Evolutionary conservation across 176 grass and related monocot species (phyloP), one percentile per base, ranked within the genome.

Genomic region (Oryza longistaminata): DNA sequence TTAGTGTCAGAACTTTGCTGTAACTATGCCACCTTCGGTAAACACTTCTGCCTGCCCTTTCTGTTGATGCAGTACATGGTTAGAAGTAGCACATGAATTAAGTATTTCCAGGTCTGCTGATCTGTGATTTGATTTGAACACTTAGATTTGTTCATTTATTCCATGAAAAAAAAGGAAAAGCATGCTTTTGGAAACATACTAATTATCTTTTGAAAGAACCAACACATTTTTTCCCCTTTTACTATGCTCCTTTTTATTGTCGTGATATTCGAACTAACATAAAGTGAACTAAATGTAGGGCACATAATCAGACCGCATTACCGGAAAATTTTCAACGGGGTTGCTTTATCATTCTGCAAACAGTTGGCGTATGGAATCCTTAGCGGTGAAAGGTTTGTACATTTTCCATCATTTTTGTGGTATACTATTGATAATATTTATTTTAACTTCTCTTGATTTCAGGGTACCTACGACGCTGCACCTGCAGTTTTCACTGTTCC

Each of bases 21-120:
- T 79, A 98, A 93, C 75, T 90, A 92, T 65, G 88, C 91, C 77
- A 90, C 85, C 74, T 65, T 98, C 14, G 89, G 89, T 98, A 98
- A 88, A 84, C 29, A 70, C 27, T 35, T 90, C 64, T 73, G 13
- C 50, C 48, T 76, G 64, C 14, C 70, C n/a, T 16, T 45, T 81
- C 42, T 70, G 53, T 75, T 53, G 64, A 71, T 73, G 19, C 69
- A 75, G 39, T 62, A 65, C 29, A 72, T 83, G 7, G 81, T 14
- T 67, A 10, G 46, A 43, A 31, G 25, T 55, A 74, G 69, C 22
- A 22, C 14, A 65, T 64, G 2, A 71, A 14, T 66, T 29, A 42
- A 16, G 1, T 61, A 64, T 86, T 80, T 79, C 39, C 55, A 11
- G n/a, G 46, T 11, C 49, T 70, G 22, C 35, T 42, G 22, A 44